A percentile compares a stretch with the other conserved stretches of the same genome.
Conservation (phyloP, 768 basidiomycete genomes). For the Auricularia heimuer region DNA sequence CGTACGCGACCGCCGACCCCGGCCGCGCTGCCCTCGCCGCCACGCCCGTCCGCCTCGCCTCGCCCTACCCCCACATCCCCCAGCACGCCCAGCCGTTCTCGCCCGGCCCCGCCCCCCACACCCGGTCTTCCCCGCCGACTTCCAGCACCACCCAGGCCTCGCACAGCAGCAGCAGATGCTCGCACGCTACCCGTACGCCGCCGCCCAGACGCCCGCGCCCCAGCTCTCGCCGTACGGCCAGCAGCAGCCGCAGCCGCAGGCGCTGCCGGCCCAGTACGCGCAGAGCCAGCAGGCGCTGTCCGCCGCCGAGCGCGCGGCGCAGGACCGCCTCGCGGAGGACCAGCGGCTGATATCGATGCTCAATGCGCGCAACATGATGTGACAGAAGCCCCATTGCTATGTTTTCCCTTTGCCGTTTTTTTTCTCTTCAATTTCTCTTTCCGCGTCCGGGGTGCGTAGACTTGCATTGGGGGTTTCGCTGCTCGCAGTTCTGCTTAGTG, state of each 20-base stretch:
- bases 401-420: neutral
- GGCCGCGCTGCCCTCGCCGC: neutral
- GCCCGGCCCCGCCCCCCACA: neutral
- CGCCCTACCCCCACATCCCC: slow-evolving; percentile 12
- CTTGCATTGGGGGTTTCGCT: neutral
- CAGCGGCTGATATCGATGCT: slow-evolving; percentile 52
- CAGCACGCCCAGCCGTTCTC: neutral
- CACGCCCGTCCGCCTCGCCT: slow-evolving; percentile 9
- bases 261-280: neutral
- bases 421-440: neutral
- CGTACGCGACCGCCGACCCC: neutral
- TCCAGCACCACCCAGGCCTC: neutral
- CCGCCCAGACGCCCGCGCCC: neutral
- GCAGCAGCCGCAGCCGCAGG: neutral
- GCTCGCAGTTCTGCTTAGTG: neutral
- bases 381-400: slow-evolving; percentile 5
- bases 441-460: neutral
- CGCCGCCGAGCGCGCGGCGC: slow-evolving; percentile 19
- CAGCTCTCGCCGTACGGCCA: neutral
- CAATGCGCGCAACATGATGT: slow-evolving; percentile 32
- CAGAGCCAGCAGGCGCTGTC: slow-evolving; percentile 24
- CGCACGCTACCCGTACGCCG: neutral
- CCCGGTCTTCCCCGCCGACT: neutral
- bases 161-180: neutral
- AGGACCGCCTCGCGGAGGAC: slow-evolving; percentile 38